Conservation (phyloP, 2,329 filamentous ascomycete genomes). For the Penicillium sp. region DNA sequence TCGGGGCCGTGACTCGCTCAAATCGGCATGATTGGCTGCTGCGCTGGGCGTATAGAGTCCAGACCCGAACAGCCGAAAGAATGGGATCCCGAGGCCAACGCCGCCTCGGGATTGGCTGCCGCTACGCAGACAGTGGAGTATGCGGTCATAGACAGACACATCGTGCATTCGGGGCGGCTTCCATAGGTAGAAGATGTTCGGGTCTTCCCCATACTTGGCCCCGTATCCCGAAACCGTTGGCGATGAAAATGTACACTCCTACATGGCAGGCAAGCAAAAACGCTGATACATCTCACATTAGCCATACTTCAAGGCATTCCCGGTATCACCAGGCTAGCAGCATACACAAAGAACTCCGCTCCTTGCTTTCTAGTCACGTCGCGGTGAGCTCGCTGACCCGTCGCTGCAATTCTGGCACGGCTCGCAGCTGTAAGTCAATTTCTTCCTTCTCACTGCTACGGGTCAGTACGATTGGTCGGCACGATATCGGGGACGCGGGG, state of each 20-base stretch:
- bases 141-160: constrained; percentile 4
- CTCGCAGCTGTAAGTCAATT: constrained; percentile 76
- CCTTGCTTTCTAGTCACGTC: constrained; percentile 19
- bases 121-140: background rate
- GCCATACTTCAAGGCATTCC: too few relatives aligned
- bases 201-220: too few relatives aligned
- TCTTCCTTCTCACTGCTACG: constrained; percentile 76
- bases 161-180: too few relatives aligned
- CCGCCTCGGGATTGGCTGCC: constrained; percentile 5
- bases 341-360: too few relatives aligned
- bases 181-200: too few relatives aligned
- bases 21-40: constrained; percentile 1
- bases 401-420: constrained; percentile 83
- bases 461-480: constrained; percentile 13
- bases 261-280: too few relatives aligned
- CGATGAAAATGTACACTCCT: too few relatives aligned
- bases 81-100: constrained; percentile 8
- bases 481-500: background rate
- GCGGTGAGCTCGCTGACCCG: constrained; percentile 75
- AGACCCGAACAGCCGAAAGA: constrained; percentile 5
- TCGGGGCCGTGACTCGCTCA: constrained; percentile 2
- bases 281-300: too few relatives aligned
- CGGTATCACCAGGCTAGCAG: too few relatives aligned
- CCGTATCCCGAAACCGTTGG: too few relatives aligned
- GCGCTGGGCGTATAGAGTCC: constrained; percentile 8